These are phyloP conservation scores for Fusarium praegraminearum DNA, from an alignment of 2,329 filamentous ascomycete genomes.

Conservation along the genomic window DNA sequence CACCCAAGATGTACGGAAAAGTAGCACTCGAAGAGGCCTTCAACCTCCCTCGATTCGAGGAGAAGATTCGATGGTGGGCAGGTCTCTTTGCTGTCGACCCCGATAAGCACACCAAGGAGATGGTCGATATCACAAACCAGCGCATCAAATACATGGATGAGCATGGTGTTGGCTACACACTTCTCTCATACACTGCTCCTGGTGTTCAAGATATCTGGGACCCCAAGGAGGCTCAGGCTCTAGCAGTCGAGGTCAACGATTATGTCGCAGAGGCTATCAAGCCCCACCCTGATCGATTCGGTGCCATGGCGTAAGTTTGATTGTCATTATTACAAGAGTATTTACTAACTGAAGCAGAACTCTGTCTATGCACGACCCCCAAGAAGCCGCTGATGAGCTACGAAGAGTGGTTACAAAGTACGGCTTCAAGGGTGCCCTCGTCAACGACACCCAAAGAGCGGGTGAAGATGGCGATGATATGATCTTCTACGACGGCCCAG, in stretches of 20 bases:
- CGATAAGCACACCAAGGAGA: slow-evolving; percentile 69
- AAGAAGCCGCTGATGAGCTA: slow-evolving; percentile 63
- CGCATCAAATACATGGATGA: slow-evolving; percentile 59
- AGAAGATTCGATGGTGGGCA: slow-evolving; percentile 72
- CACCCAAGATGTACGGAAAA: slow-evolving; percentile 66
- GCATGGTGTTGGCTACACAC: slow-evolving; percentile 62
- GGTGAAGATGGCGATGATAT: slow-evolving; percentile 69
- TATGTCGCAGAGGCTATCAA: slow-evolving; percentile 56
- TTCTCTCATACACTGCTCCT: slow-evolving; percentile 62
- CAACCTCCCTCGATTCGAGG: slow-evolving; percentile 67
- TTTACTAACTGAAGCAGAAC: slow-evolving; percentile 46
- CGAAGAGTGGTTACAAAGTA: slow-evolving; percentile 65
- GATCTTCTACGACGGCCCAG: slow-evolving; percentile 72
- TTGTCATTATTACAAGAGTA: rapidly evolving
- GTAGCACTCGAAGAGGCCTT: slow-evolving; percentile 73
- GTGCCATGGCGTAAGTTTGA: slow-evolving; percentile 58
- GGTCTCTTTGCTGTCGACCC: slow-evolving; percentile 69
- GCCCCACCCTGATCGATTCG: slow-evolving; percentile 55
- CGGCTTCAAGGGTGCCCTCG: slow-evolving; percentile 72
- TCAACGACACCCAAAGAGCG: slow-evolving; percentile 72
- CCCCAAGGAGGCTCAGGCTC: slow-evolving; percentile 54
- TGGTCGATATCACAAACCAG: slow-evolving; percentile 56
- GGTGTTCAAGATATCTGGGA: slow-evolving; percentile 62
- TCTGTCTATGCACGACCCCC: slow-evolving; percentile 66
- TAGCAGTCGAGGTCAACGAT: slow-evolving; percentile 59